A percentile compares a stretch with the other conserved stretches of the same genome.
phyloP scores from a whole-genome alignment of 2,329 filamentous ascomycete genomes.

The Camptophora hylomeconis region DNA sequence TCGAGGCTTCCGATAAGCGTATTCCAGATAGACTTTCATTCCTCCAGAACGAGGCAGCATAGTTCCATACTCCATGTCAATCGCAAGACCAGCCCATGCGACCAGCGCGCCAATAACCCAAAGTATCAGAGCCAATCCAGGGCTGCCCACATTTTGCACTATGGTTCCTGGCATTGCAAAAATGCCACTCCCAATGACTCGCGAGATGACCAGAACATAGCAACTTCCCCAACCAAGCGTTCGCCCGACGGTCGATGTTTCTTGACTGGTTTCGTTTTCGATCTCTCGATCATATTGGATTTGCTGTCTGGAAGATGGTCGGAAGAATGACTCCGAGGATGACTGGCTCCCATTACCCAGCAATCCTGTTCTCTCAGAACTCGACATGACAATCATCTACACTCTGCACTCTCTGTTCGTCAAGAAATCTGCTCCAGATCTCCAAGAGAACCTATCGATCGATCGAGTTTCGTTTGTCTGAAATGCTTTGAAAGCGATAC shows the following conservation, averaged over 20 bases:
- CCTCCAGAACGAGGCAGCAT: slow-evolving; percentile 60
- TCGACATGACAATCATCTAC: no score
- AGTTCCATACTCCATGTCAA: slow-evolving; percentile 55
- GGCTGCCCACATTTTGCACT: slow-evolving; percentile 51
- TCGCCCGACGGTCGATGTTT: slow-evolving; percentile 44
- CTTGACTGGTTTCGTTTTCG: slow-evolving; percentile 47
- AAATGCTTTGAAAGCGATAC: no score
- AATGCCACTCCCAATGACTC: slow-evolving; percentile 58
- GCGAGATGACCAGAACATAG: slow-evolving; percentile 54
- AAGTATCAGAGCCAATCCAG: slow-evolving; percentile 47
- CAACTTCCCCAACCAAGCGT: slow-evolving; percentile 50
- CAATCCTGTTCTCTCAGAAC: no score
- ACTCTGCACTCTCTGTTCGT: no score
- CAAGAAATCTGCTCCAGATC: no score
- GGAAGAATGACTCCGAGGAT: no score
- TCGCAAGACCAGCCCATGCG: slow-evolving; percentile 46
- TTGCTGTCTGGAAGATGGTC: no score
- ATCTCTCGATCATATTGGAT: slow-evolving; percentile 50
- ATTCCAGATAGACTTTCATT: slow-evolving; percentile 59
- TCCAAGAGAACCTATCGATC: no score
- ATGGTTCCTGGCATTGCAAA: slow-evolving; percentile 61
- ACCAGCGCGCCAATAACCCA: slow-evolving; percentile 53
- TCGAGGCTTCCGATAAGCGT: slow-evolving; percentile 49
- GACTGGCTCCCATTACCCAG: no score
- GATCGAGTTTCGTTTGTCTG: no score